Conservation (phyloP, 1,139 yeast genomes). For the Diutina catenulata region DNA sequence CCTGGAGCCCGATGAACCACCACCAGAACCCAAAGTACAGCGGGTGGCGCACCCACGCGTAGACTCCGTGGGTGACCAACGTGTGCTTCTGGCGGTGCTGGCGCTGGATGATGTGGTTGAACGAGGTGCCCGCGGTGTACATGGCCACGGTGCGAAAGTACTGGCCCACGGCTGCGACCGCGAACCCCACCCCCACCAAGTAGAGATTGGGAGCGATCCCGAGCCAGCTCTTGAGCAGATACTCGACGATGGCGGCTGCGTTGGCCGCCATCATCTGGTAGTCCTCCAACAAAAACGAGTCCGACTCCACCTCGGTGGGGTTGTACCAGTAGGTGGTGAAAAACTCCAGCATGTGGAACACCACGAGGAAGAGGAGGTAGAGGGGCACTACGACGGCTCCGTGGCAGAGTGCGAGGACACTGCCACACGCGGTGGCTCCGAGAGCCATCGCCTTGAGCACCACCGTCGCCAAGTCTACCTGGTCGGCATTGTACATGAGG, state of each 20-base stretch:
- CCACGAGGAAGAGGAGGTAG: slow-evolving; percentile 22
- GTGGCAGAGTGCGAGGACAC: slow-evolving; percentile 11
- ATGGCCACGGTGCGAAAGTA: slow-evolving; percentile 58
- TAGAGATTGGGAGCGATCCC: not conserved
- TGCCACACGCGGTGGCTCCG: slow-evolving; percentile 12
- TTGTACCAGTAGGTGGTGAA: slow-evolving; percentile 67
- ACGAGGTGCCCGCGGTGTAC: slow-evolving; percentile 82
- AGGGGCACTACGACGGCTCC: slow-evolving; percentile 5
- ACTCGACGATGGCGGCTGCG: not conserved
- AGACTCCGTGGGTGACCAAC: slow-evolving; percentile 66
- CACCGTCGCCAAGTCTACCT: slow-evolving; percentile 22
- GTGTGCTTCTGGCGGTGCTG: slow-evolving; percentile 39
- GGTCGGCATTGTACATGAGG: slow-evolving; percentile 12
- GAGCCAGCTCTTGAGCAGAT: not conserved
- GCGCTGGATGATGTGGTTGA: slow-evolving; percentile 67
- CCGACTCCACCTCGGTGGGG: slow-evolving; percentile 49
- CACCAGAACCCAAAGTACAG: slow-evolving; percentile 84
- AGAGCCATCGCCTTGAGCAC: slow-evolving; percentile 21
- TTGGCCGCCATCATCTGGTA: slow-evolving; percentile 4
- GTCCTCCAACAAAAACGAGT: slow-evolving; percentile 71
- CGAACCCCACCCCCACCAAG: slow-evolving; percentile 29
- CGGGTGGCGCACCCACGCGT: slow-evolving; percentile 65
- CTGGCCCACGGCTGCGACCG: slow-evolving; percentile 50
- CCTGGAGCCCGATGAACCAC: slow-evolving; percentile 87
- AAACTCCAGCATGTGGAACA: slow-evolving; percentile 77